Evolutionary conservation across 768 basidiomycete species (phyloP), one percentile per base, ranked within the genome.

Genomic region (Rhodocollybia butyracea): DNA sequence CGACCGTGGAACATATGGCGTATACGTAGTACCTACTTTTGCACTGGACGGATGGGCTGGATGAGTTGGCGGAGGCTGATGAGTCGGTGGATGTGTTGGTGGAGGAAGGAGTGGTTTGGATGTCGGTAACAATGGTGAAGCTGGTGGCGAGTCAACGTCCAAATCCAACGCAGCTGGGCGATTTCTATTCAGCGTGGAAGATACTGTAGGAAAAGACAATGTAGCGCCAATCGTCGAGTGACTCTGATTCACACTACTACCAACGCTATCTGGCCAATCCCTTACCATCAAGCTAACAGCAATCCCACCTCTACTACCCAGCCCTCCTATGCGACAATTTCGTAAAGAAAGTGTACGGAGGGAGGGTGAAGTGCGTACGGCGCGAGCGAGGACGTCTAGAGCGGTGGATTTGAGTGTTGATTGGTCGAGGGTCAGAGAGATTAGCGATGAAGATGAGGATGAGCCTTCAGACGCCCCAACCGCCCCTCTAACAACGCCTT

Each of bases 1-100:
- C 15, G 85, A 68, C 43, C 85, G 80, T 0, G 90, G 89, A 10
- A 93, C 84, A 63, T 92, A 92, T 0, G 90, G 89, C 3, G 90
- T 91, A 64, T 91, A 91, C 0, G 88, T 91, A 15, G 87, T 91
- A 61, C 86, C 87, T 31, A 10, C 31, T 30, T 34, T 75, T 73
- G 78, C 11, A 77, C 81, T 11, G 76, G 80, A 22, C 77, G 79
- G 0, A 75, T 42, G 57, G 41, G 34, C 27, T 1, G 64, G 59
- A 30, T 62, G 59, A n/a, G 56, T 57, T 4, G 46, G 66, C 47
- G 54, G 64, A 24, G 74, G 73, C 21, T 73, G 71, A 54, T 69
- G 66, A 26, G 65, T 57, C 26, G 63, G n/a, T 50, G 55, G 51
- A 42, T 42, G 60, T 55, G 56, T 61, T 58, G 48, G 60, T 17